Evolutionary conservation across 495 filamentous ascomycete species (phyloP).

Genomic region (Talaromyces liani): DNA sequence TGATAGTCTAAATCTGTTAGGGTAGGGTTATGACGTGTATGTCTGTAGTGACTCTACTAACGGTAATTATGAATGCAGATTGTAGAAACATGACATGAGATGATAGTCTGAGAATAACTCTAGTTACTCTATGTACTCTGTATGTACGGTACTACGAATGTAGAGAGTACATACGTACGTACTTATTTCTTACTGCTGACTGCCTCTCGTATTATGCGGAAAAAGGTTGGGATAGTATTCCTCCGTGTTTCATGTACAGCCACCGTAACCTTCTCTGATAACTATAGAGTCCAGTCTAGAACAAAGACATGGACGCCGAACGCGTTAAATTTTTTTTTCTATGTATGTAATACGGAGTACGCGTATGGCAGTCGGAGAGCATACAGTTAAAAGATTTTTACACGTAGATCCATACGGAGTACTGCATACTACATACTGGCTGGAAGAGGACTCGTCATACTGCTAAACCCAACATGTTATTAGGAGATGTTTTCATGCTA

Average conservation of each 20-base stretch:
- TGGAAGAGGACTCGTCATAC: background rate
- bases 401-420: background rate
- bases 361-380: background rate
- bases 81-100: background rate
- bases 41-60: too few relatives aligned
- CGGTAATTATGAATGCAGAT: too few relatives aligned
- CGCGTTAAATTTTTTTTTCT: too few relatives aligned
- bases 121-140: background rate
- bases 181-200: background rate
- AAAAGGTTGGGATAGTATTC: background rate
- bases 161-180: background rate
- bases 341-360: background rate
- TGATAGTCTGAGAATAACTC: background rate
- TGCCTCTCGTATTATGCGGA: background rate
- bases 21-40: background rate
- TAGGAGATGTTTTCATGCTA: background rate
- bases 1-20: background rate
- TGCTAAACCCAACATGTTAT: too few relatives aligned
- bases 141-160: too few relatives aligned
- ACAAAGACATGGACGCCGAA: background rate
- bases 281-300: background rate
- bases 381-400: background rate
- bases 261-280: background rate
- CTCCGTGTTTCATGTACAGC: background rate
- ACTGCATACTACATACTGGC: background rate